These are phyloP conservation scores for Cryptococcus maquisensis DNA, from an alignment of 1,284 basidiomycete species.

Conservation along the genomic window DNA sequence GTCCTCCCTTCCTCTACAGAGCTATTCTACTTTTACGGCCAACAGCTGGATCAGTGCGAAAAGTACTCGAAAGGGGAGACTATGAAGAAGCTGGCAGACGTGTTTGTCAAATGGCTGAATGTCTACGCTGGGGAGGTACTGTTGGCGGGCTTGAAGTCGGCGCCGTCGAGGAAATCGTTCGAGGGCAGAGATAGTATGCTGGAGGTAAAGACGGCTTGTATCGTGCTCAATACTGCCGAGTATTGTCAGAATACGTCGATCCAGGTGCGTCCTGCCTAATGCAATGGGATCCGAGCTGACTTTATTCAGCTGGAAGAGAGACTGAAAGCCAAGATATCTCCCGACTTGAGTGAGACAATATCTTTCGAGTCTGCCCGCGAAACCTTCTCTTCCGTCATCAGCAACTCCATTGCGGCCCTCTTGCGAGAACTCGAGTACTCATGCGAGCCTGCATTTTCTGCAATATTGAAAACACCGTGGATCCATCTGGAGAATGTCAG, in stretches of 20 bases:
- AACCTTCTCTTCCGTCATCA: conserved; percentile 79
- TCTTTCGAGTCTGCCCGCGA: conserved; percentile 82
- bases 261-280: conserved; percentile 56
- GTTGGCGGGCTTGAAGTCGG: neutral
- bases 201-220: conserved; percentile 73
- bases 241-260: conserved; percentile 90
- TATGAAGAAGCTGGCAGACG: conserved; percentile 67
- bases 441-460: conserved; percentile 68
- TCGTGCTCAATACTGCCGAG: conserved; percentile 93
- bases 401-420: conserved; percentile 69
- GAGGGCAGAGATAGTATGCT: conserved; percentile 70
- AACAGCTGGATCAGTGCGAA: conserved; percentile 89
- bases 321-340: conserved; percentile 73
- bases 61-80: conserved; percentile 70
- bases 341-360: conserved; percentile 70
- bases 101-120: conserved; percentile 90
- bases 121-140: conserved; percentile 74
- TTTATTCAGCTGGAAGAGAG: conserved; percentile 76
- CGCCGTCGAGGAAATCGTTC: conserved; percentile 58
- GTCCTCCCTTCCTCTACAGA: conserved; percentile 93
- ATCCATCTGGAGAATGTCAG: conserved; percentile 71
- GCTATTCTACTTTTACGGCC: conserved; percentile 94
- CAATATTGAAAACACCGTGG: conserved; percentile 74
- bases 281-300: neutral
- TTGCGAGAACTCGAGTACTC: conserved; percentile 76